Evolutionary conservation across 306 rosid species (phyloP).

Genomic region (Sphenostylis stenocarpa): DNA sequence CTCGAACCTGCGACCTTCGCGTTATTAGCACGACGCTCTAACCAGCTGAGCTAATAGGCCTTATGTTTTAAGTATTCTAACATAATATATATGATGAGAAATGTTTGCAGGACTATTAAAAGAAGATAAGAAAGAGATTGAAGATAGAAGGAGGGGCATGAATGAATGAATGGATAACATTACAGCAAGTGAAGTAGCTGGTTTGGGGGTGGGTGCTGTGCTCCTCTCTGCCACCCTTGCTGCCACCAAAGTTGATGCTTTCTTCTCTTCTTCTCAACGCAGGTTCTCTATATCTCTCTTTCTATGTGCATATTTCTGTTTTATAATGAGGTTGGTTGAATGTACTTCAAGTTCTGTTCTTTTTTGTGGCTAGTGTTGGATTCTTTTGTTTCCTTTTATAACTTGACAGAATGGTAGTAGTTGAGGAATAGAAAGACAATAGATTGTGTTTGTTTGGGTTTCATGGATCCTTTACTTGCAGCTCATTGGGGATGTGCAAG

Average conservation of each 20-base stretch:
- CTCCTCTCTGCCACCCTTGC: slow-evolving; percentile 81
- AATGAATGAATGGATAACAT: slow-evolving; percentile 68
- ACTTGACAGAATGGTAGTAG: not conserved
- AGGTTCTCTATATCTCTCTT: slow-evolving; percentile 43
- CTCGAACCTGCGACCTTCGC: slow-evolving; percentile 96
- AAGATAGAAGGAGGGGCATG: not conserved
- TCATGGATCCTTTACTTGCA: slow-evolving; percentile 43
- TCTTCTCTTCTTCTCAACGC: slow-evolving; percentile 86
- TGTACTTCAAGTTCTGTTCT: not conserved
- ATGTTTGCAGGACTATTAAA: no score
- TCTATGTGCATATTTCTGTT: no score
- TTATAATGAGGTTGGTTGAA: slow-evolving; percentile 20
- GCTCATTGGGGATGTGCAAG: slow-evolving; percentile 84
- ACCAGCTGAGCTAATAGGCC: slow-evolving; percentile 94
- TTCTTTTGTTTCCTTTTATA: not conserved
- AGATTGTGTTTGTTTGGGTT: no score
- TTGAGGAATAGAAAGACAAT: no score
- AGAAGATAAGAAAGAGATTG: not conserved
- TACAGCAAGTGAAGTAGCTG: slow-evolving; percentile 86
- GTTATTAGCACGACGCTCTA: slow-evolving; percentile 93
- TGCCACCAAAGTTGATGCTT: slow-evolving; percentile 80
- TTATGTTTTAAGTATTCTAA: no score
- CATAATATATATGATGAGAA: no score
- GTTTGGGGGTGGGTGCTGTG: slow-evolving; percentile 74
- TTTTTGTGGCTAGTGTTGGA: not conserved